Evolutionary conservation across 495 filamentous ascomycete species (phyloP).

Genomic region (Neurospora sp.): DNA sequence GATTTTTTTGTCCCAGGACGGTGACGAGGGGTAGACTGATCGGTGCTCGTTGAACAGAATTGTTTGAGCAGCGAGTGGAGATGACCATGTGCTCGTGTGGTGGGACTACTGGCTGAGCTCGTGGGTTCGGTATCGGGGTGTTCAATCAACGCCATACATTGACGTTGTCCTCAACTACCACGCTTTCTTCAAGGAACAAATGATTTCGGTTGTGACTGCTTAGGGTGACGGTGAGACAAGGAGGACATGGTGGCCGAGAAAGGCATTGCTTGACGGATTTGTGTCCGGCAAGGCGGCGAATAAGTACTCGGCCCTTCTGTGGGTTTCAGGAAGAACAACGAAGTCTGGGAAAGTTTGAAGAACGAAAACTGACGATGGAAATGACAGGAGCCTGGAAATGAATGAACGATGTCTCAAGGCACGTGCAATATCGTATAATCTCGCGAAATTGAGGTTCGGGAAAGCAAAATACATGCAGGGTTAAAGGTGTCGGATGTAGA

Average conservation of each 20-base stretch:
- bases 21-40: background rate
- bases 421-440: background rate
- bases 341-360: background rate
- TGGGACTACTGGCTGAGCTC: background rate
- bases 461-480: too few relatives aligned
- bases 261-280: background rate
- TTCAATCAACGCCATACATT: background rate
- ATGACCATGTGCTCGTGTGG: background rate
- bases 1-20: background rate
- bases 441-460: too few relatives aligned
- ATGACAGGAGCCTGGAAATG: background rate
- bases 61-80: background rate
- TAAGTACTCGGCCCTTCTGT: too few relatives aligned
- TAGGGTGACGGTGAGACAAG: too few relatives aligned
- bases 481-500: too few relatives aligned
- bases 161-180: background rate
- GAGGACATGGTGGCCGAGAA: too few relatives aligned
- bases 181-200: background rate
- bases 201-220: too few relatives aligned
- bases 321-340: background rate
- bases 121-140: background rate
- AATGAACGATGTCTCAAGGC: background rate
- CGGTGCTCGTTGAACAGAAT: background rate
- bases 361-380: background rate
- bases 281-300: background rate